Base-by-base conservation (phyloP, 345 rosid genomes). In the Fremontodendron californicum region DNA sequence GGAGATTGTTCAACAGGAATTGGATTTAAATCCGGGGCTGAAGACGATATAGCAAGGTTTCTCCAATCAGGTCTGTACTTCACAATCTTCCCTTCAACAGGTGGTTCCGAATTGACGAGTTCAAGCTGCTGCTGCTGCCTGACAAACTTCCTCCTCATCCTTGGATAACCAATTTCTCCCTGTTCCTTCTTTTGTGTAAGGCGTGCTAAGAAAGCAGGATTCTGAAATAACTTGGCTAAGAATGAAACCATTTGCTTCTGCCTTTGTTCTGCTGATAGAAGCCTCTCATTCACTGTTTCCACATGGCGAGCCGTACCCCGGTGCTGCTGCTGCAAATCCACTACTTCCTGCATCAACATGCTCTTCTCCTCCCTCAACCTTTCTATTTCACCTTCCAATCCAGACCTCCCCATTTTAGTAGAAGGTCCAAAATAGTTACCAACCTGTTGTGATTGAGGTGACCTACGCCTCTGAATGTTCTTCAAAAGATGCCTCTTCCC, bases 401-500 rank as follows among this genome's bases (percentile, higher is more conserved):
- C 93, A 45, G 87, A 70, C 75, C 76, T 88, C 70, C 64, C 83
- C 1, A 43, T 71, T 78, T 87, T 87, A 63, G 81, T 62, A 54
- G 81, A 86, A 78, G 91, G 82, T 64, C 92, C 88, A 48, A 82
- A 80, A 33, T 80, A 91, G 89, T 86, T 86, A 58, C 86, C 85
- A 69, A 77, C 71, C 77, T 81, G 90, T 78, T 88, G 92, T 16
- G 88, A 76, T 21, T 90, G 95, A 77, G 90, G 89, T 21, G 97
- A 83, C 78, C 88, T 89, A 51, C 99, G 94, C 82, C 99, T 88
- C 75, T 87, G 93, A 68, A 96, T 96, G 83, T 86, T 87, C 87
- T 89, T 96, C 15, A 96, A 83, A 72, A 93, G 94, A 87, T 91
- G 90, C 86, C 73, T 92, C 83, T 88, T 90, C 64, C 93, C 99